phyloP scores from a whole-genome alignment of 768 basidiomycete genomes.

The Leccinum uliginosum region DNA sequence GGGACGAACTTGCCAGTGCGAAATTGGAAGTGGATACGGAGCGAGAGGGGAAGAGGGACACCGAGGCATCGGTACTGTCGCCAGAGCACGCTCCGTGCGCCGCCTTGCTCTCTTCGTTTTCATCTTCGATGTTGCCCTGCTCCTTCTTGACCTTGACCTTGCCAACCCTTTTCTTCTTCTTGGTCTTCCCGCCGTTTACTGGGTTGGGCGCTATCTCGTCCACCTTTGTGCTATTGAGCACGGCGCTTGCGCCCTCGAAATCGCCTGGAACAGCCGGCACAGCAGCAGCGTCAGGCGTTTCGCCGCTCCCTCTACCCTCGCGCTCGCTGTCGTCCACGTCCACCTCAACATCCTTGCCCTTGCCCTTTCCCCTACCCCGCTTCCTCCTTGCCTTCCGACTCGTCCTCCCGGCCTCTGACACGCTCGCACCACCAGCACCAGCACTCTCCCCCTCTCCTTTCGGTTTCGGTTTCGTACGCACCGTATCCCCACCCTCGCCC shows the following conservation, averaged over 20 bases:
- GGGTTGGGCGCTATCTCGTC: conserved; percentile 23
- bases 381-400: background rate
- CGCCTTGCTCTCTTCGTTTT: conserved; percentile 14
- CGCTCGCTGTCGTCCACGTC: background rate
- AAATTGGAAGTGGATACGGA: background rate
- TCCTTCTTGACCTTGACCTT: background rate
- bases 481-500: background rate
- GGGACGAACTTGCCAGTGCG: background rate
- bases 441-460: background rate
- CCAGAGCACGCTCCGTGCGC: conserved; percentile 4
- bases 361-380: background rate
- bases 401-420: background rate
- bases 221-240: background rate
- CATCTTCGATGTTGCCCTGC: background rate
- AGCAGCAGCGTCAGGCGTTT: background rate
- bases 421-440: background rate
- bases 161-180: conserved; percentile 33
- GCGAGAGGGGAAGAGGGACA: background rate
- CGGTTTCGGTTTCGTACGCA: background rate
- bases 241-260: conserved; percentile 2
- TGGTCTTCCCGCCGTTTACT: conserved; percentile 27
- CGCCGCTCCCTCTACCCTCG: too few species aligned
- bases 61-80: conserved; percentile 18
- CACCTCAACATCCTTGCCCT: background rate
- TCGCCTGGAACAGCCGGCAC: conserved; percentile 9